Conservation (phyloP, 2,329 filamentous ascomycete species). For the Arthrobotrys pseudoclavata region DNA sequence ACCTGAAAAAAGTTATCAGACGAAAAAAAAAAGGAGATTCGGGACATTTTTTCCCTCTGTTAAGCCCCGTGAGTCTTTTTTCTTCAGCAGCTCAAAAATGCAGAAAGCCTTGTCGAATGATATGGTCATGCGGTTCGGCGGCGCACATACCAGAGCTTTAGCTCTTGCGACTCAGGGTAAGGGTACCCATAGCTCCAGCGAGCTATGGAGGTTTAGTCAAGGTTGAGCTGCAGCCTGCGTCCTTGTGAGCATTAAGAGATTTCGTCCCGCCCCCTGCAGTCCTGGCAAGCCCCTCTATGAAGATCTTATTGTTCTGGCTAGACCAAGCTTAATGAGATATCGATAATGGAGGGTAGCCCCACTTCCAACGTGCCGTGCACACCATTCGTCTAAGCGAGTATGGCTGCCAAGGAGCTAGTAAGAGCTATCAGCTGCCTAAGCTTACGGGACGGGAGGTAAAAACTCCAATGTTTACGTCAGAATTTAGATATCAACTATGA, state of each 20-base stretch:
- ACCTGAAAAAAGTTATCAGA: slow-evolving; percentile 54
- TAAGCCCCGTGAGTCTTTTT: slow-evolving; percentile 54
- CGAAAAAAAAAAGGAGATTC: slow-evolving; percentile 38
- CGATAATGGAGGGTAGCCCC: slow-evolving; percentile 58
- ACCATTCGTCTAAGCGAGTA: slow-evolving; percentile 53
- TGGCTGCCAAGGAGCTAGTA: slow-evolving; percentile 42
- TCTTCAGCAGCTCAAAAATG: slow-evolving; percentile 40
- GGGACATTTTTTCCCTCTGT: slow-evolving; percentile 18
- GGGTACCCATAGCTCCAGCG: slow-evolving; percentile 51
- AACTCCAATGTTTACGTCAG: slow-evolving; percentile 59
- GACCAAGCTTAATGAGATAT: slow-evolving; percentile 45
- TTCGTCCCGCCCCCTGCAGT: slow-evolving; percentile 60
- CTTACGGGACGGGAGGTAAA: slow-evolving; percentile 44
- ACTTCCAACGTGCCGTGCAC: slow-evolving; percentile 56
- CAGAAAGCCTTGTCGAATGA: slow-evolving; percentile 51
- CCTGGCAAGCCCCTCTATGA: slow-evolving; percentile 36
- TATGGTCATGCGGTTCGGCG: slow-evolving; percentile 59
- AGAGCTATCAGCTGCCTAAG: slow-evolving; percentile 58
- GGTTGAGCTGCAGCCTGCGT: slow-evolving; percentile 49
- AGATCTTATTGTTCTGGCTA: slow-evolving; percentile 46
- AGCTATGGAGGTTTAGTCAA: slow-evolving; percentile 25
- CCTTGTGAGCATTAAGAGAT: slow-evolving; percentile 45
- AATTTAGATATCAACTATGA: slow-evolving; percentile 19
- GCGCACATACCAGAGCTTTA: slow-evolving; percentile 49
- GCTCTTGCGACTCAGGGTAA: slow-evolving; percentile 32